Conservation (phyloP, 2,329 filamentous ascomycete species). For the Fusarium chuoi region DNA sequence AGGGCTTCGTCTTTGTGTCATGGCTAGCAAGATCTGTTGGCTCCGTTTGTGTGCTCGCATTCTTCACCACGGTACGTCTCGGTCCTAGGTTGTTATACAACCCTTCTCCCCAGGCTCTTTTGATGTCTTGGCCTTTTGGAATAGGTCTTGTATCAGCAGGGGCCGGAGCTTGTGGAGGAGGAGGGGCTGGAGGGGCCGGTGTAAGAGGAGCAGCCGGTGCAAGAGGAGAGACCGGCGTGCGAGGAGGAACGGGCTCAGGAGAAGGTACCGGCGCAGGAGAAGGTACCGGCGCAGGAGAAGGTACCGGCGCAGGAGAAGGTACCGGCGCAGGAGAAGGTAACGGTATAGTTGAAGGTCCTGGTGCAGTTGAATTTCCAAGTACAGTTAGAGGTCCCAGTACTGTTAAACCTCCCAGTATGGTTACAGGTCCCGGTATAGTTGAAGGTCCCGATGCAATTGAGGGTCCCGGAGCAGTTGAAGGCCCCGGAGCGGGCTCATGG, state of each 20-base stretch:
- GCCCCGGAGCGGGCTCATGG: background rate
- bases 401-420: background rate
- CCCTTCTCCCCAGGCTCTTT: background rate
- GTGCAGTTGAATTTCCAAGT: background rate
- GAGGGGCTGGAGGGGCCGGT: background rate
- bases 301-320: no score
- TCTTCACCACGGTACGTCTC: background rate
- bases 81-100: background rate
- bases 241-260: background rate
- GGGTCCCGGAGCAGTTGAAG: background rate
- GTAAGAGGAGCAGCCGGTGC: background rate
- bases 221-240: background rate
- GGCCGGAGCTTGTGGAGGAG: background rate
- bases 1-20: background rate
- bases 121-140: background rate
- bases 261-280: background rate
- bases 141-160: background rate
- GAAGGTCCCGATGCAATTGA: background rate
- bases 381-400: background rate
- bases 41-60: conserved; percentile 10
- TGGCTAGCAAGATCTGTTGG: background rate
- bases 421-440: background rate
- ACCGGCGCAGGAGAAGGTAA: background rate
- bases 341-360: background rate
- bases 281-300: no score